Conservation (phyloP, 129 eudicot genomes). For the Escallonia rubra region DNA sequence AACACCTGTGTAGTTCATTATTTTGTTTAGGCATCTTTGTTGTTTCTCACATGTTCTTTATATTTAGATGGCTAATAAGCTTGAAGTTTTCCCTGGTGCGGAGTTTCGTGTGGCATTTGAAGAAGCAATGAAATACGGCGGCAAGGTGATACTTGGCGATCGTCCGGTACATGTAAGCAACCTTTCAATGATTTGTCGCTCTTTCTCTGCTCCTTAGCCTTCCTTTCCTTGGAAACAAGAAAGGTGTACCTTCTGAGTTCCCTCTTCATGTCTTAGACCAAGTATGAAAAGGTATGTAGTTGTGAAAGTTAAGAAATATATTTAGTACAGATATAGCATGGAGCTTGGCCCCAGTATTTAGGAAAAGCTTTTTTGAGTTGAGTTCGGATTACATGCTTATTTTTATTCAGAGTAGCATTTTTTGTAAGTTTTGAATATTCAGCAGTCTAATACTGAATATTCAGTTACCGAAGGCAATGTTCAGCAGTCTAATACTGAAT, state of each 20-base stretch:
- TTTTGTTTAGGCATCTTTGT: not conserved
- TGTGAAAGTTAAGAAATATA: too few relatives aligned
- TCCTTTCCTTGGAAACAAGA: not conserved
- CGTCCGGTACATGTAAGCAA: slow-evolving; percentile 85
- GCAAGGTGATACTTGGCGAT: slow-evolving; percentile 97
- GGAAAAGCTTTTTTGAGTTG: too few relatives aligned
- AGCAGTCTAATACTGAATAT: too few relatives aligned
- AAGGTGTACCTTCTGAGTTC: not conserved
- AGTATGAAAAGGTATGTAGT: too few relatives aligned
- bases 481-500: too few relatives aligned
- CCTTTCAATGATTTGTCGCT: not conserved
- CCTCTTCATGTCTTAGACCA: not conserved
- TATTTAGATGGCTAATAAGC: slow-evolving; percentile 79
- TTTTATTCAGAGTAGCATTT: too few relatives aligned
- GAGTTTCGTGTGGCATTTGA: slow-evolving; percentile 97
- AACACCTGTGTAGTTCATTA: not conserved
- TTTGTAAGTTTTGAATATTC: too few relatives aligned
- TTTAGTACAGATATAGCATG: too few relatives aligned
- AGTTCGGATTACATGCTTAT: too few relatives aligned
- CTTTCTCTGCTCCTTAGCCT: too few relatives aligned
- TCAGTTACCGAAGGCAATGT: too few relatives aligned
- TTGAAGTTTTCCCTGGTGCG: slow-evolving; percentile 93
- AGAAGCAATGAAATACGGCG: slow-evolving; percentile 85
- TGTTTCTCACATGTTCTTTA: not conserved
- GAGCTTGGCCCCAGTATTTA: too few relatives aligned